Conservation (phyloP, 208 protist species). For the Leishmania martiniquensis region DNA sequence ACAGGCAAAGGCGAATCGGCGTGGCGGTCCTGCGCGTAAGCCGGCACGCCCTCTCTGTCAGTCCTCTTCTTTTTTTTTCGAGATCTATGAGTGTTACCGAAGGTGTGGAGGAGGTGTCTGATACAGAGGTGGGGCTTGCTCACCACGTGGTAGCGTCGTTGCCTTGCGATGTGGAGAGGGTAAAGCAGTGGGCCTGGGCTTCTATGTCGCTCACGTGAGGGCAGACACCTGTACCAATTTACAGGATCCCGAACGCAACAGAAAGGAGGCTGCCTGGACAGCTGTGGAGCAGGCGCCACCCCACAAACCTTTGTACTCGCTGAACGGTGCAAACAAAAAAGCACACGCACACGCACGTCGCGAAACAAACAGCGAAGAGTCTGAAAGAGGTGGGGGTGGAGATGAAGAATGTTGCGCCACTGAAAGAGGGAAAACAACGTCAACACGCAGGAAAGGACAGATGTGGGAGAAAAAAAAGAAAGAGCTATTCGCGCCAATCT, state of each 20-base stretch:
- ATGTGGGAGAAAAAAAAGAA: neutral
- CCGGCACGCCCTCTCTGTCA: neutral
- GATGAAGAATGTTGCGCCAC: neutral
- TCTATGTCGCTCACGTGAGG: slow-evolving; percentile 5
- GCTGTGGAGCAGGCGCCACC: neutral
- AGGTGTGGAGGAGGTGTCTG: neutral
- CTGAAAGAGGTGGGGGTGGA: neutral
- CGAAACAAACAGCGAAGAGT: neutral
- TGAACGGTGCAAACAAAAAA: neutral
- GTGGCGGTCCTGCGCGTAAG: neutral
- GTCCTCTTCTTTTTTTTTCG: neutral
- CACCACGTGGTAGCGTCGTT: neutral
- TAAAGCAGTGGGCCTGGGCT: neutral
- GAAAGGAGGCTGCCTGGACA: neutral
- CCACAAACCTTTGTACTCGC: neutral
- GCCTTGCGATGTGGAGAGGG: neutral
- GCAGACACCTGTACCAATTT: slow-evolving; percentile 1
- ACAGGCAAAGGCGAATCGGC: neutral
- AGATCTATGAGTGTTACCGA: slow-evolving; percentile 5
- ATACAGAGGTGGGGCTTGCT: neutral
- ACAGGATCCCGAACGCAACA: neutral
- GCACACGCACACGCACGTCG: neutral
- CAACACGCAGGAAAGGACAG: neutral
- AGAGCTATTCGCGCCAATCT: neutral
- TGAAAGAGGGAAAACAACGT: neutral